These are phyloP conservation scores for Pythium utonaiense DNA, from an alignment of 352 stramenopile genomes.

Conservation along the genomic window DNA sequence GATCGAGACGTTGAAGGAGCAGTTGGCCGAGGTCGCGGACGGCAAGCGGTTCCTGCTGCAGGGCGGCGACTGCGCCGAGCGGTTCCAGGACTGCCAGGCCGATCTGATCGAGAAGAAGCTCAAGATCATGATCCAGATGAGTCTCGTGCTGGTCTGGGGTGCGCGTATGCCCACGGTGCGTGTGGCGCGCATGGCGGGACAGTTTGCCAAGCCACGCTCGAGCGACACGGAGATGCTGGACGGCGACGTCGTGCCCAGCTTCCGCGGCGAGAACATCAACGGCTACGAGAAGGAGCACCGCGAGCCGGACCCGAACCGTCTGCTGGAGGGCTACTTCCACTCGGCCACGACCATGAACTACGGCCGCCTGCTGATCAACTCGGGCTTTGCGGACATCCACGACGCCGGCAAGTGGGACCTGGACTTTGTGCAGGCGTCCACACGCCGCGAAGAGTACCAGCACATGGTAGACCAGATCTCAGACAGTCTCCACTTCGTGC, in stretches of 20 bases:
- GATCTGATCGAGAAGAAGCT: constrained; percentile 90
- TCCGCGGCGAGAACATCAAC: constrained; percentile 99
- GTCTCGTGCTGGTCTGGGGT: constrained; percentile 96
- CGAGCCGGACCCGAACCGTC: constrained; percentile 90
- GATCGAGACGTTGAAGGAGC: constrained; percentile 88
- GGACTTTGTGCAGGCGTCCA: constrained; percentile 96
- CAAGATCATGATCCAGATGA: constrained; percentile 97
- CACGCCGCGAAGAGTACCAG: constrained; percentile 91
- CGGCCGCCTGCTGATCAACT: constrained; percentile 91
- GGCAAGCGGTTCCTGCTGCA: constrained; percentile 98
- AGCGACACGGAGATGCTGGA: constrained; percentile 93
- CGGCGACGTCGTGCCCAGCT: constrained; percentile 93
- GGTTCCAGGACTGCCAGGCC: constrained; percentile 91
- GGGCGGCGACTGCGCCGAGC: constrained; percentile 97
- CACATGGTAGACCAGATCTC: constrained; percentile 97
- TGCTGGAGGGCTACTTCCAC: constrained; percentile 98
- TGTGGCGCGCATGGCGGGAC: constrained; percentile 96
- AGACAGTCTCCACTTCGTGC: constrained; percentile 95
- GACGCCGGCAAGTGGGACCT: constrained; percentile 97
- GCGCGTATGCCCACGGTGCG: constrained; percentile 96
- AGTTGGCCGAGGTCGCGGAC: constrained; percentile 91
- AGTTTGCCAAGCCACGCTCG: constrained; percentile 98
- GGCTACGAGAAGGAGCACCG: constrained; percentile 90
- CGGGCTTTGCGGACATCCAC: constrained; percentile 96
- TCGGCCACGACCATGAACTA: constrained; percentile 97